phyloP scores from a whole-genome alignment of 1,139 yeast genomes.

The Taphrina deformans region DNA sequence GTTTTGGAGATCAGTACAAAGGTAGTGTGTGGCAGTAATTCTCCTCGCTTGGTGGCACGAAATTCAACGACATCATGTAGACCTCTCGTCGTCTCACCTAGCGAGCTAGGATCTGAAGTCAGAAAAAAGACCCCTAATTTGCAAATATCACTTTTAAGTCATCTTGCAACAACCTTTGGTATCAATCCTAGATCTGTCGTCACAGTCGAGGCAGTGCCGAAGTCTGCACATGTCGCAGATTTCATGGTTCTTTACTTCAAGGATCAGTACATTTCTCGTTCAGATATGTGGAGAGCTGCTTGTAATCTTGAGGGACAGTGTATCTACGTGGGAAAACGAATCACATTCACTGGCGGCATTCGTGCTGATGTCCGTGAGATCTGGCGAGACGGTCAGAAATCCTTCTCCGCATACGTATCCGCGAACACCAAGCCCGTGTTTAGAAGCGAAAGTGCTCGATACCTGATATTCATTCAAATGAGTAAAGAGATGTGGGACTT shows the following conservation, averaged over 20 bases:
- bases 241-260: constrained; percentile 77
- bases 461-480: constrained; percentile 80
- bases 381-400: constrained; percentile 64
- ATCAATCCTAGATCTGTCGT: constrained; percentile 25
- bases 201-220: constrained; percentile 40
- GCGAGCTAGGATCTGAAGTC: constrained; percentile 19
- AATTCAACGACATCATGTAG: neutral
- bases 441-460: constrained; percentile 84
- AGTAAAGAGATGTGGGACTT: constrained; percentile 98
- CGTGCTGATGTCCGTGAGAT: constrained; percentile 67
- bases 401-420: constrained; percentile 61
- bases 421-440: constrained; percentile 76
- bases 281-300: constrained; percentile 89
- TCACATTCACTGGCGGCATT: constrained; percentile 63
- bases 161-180: constrained; percentile 20
- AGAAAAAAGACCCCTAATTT: constrained; percentile 35
- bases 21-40: neutral
- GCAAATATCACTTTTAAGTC: constrained; percentile 31
- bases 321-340: constrained; percentile 64
- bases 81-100: constrained; percentile 20
- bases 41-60: constrained; percentile 13
- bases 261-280: constrained; percentile 79
- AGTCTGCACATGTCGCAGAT: constrained; percentile 66
- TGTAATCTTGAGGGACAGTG: constrained; percentile 63
- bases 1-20: constrained; percentile 14